Base-by-base conservation (phyloP, 176 grass and related monocot genomes). In the Rhynchospora pubera region DNA sequence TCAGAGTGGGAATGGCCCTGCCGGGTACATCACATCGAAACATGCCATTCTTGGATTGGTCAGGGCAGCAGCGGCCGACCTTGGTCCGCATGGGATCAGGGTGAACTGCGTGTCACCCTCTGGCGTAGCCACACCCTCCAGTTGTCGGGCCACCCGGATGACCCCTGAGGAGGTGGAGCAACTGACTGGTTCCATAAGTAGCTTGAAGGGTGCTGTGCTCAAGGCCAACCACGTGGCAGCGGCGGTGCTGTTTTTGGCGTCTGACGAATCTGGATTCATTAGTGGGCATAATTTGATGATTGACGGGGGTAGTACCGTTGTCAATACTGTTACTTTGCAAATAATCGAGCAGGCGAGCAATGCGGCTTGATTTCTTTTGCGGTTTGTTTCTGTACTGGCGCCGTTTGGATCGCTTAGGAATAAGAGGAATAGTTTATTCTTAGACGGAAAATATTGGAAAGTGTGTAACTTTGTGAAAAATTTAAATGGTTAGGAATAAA, bases 61-160 rank as follows among this genome's bases (percentile, higher is more conserved):
- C 39, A 84, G 85, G 51, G 86, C 87, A 3, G 91, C 94, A 1
- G 87, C 94, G 0, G 84, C 81, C 1, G 94, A 93, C 79, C 91
- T 97, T 2, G 94, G 94, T 6, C 84, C 12, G 1, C 86, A 87
- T 15, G 91, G 94, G 2, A 85, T 91, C 72, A 88, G 94, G 66
- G 94, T 97, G 5, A 93, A 97, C 80, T 88, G 91, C 59, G 82
- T 97, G 72, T 91, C 94, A 10, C 94, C 94, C 3, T 52, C 77
- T 61, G 94, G 91, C 39, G 92, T 97, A 58, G 92, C 77, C 22
- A 97, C 92, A 47, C 92, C 94, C 10, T 6, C 94, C 2, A 85
- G 85, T 71, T 81, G 85, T 32, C 10, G 8, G 24, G 9, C 81
- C 22, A 43, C 39, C 15, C 87, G 92, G 3, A 16, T 63, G 44